Evolutionary conservation across 768 basidiomycete species (phyloP).

Genomic region (Tricholoma hemisulphureum): DNA sequence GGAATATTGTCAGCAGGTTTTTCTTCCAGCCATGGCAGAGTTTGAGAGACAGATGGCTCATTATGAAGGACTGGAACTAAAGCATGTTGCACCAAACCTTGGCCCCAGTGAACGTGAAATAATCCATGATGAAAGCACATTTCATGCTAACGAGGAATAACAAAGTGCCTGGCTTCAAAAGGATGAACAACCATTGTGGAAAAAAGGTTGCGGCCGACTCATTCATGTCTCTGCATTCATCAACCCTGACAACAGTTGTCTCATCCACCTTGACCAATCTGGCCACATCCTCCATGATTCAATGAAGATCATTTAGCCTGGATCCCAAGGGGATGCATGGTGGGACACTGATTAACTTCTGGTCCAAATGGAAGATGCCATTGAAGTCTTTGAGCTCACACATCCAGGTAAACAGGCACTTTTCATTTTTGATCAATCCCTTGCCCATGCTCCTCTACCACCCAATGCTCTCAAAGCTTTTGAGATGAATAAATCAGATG

Average conservation of each 20-base stretch:
- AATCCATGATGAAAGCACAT: no score
- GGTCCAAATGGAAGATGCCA: slow-evolving; percentile 30
- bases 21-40: slow-evolving; percentile 25
- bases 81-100: slow-evolving; percentile 14
- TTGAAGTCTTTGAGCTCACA: slow-evolving; percentile 35
- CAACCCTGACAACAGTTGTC: slow-evolving; percentile 29
- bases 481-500: slow-evolving; percentile 41
- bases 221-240: slow-evolving; percentile 45
- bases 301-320: slow-evolving; percentile 37
- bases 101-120: slow-evolving; percentile 22
- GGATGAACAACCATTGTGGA: slow-evolving; percentile 25
- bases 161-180: slow-evolving; percentile 13
- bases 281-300: no score
- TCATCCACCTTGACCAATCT: slow-evolving; percentile 22
- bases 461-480: slow-evolving; percentile 40
- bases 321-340: slow-evolving; percentile 35
- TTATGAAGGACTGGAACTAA: slow-evolving; percentile 20
- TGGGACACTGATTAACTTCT: slow-evolving; percentile 38
- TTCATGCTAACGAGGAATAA: no score
- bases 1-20: slow-evolving; percentile 29
- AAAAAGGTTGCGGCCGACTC: slow-evolving; percentile 33
- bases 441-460: slow-evolving; percentile 37
- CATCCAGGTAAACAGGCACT: slow-evolving; percentile 29
- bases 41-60: slow-evolving; percentile 23
- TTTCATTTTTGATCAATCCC: slow-evolving; percentile 36